Conservation (phyloP, 208 protist species). For the Strigomonas oncopelti region DNA sequence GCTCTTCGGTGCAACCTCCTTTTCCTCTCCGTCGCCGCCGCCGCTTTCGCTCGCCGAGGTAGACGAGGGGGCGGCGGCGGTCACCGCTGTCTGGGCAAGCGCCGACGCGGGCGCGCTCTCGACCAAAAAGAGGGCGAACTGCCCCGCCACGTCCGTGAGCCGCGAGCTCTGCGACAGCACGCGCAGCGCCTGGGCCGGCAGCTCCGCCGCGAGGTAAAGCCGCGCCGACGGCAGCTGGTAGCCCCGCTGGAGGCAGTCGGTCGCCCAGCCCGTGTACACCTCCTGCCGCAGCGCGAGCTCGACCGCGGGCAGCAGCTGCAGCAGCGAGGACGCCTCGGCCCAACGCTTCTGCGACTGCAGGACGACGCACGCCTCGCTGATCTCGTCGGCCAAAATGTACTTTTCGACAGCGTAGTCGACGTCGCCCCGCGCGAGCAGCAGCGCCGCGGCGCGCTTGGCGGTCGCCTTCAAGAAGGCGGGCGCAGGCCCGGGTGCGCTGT, state of each 20-base stretch:
- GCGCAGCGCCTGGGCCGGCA: constrained; percentile 27
- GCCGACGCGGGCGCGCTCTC: constrained; percentile 14
- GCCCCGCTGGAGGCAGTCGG: constrained; percentile 48
- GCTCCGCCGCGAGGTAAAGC: constrained; percentile 22
- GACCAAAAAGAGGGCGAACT: constrained; percentile 50
- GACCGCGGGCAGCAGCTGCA: constrained; percentile 16
- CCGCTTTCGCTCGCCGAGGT: neutral
- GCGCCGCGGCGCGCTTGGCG: constrained; percentile 57
- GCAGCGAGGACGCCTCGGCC: constrained; percentile 52
- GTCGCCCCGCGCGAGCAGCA: constrained; percentile 63
- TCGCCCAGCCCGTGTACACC: constrained; percentile 52
- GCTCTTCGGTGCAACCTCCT: neutral
- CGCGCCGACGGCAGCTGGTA: constrained; percentile 47
- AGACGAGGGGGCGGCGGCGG: neutral
- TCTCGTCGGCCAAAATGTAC: constrained; percentile 58
- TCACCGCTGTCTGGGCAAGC: constrained; percentile 11
- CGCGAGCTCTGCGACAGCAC: constrained; percentile 48
- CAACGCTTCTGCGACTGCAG: constrained; percentile 69
- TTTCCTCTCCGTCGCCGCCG: constrained; percentile 8
- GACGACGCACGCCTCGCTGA: constrained; percentile 48
- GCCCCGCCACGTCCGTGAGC: constrained; percentile 60
- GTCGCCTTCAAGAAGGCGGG: constrained; percentile 39
- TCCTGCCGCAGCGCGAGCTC: constrained; percentile 6
- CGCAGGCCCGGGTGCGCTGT: constrained; percentile 2
- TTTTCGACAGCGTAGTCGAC: constrained; percentile 74